Percentiles rank a stretch among this genome's conserved stretches.
These are phyloP conservation scores for Cadophora sp. DNA, from an alignment of 2,329 filamentous ascomycete species.

Conservation along the genomic window DNA sequence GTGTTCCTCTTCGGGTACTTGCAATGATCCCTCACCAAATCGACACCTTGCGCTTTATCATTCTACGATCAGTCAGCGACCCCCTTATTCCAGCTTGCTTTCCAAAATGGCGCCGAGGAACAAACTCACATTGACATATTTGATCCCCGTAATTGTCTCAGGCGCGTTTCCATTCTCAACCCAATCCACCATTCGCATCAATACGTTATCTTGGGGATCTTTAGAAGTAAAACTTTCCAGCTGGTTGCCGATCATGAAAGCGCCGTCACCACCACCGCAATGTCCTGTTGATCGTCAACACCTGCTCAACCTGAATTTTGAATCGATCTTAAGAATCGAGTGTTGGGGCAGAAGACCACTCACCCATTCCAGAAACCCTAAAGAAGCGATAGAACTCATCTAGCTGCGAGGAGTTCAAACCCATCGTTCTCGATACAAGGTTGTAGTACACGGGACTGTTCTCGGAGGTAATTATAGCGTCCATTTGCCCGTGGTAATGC, in stretches of 20 bases:
- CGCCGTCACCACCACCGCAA: conserved; percentile 56
- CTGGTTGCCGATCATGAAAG: conserved; percentile 44
- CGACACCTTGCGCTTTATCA: conserved; percentile 28
- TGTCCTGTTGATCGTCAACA: conserved; percentile 52
- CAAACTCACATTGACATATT: conserved; percentile 33
- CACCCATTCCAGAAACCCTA: conserved; percentile 54
- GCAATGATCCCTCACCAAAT: conserved; percentile 35
- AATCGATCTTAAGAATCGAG: conserved; percentile 54
- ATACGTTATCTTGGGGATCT: conserved; percentile 51
- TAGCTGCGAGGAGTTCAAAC: conserved; percentile 42
- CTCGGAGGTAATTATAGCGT: conserved; percentile 48
- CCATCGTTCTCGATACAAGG: conserved; percentile 47
- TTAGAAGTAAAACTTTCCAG: conserved; percentile 35
- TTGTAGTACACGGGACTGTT: conserved; percentile 55
- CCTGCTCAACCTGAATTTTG: too few relatives aligned
- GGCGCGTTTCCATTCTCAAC: conserved; percentile 52
- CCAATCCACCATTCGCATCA: conserved; percentile 55
- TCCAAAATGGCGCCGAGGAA: too few relatives aligned
- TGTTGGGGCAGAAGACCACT: conserved; percentile 43
- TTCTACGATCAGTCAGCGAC: conserved; percentile 16
- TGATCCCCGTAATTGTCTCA: conserved; percentile 37
- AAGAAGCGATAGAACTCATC: conserved; percentile 59
- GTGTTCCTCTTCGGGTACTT: conserved; percentile 36
- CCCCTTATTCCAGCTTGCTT: too few relatives aligned
- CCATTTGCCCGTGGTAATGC: conserved; percentile 34